Conservation (phyloP, 1,284 basidiomycete species). For the Waitea zeae region DNA sequence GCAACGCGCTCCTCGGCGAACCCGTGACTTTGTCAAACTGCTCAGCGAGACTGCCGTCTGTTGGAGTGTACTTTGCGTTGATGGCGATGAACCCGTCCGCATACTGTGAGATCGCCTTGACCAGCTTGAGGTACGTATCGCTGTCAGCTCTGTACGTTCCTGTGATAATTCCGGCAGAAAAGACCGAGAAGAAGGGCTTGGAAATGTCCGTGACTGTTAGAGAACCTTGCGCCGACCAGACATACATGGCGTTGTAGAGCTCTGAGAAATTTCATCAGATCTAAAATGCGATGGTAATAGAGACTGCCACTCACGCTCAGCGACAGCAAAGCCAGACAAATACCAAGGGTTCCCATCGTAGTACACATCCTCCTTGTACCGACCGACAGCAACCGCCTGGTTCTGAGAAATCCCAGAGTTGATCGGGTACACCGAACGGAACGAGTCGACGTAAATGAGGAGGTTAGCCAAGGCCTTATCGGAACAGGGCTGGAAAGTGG, state of each 20-base stretch:
- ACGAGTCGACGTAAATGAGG: conserved; percentile 32
- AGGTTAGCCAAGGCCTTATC: conserved; percentile 36
- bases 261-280: conserved; percentile 23
- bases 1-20: conserved; percentile 17
- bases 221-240: conserved; percentile 18
- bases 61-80: conserved; percentile 20
- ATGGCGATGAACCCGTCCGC: conserved; percentile 24
- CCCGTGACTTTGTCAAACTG: conserved; percentile 19
- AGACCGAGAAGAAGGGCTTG: conserved; percentile 24
- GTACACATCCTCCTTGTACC: conserved; percentile 38
- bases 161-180: conserved; percentile 14
- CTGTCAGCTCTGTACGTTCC: conserved; percentile 18
- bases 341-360: conserved; percentile 44
- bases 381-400: conserved; percentile 29
- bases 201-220: conserved; percentile 20
- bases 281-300: conserved; percentile 19
- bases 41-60: conserved; percentile 20
- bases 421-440: conserved; percentile 32
- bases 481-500: conserved; percentile 44
- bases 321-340: conserved; percentile 42
- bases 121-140: conserved; percentile 15
- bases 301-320: conserved; percentile 24
- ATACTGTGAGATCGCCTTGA: conserved; percentile 15
- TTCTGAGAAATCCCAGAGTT: conserved; percentile 26
- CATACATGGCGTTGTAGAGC: conserved; percentile 23